Conservation (phyloP, 116 monocot species). For the Dioscorea cayenensis region DNA sequence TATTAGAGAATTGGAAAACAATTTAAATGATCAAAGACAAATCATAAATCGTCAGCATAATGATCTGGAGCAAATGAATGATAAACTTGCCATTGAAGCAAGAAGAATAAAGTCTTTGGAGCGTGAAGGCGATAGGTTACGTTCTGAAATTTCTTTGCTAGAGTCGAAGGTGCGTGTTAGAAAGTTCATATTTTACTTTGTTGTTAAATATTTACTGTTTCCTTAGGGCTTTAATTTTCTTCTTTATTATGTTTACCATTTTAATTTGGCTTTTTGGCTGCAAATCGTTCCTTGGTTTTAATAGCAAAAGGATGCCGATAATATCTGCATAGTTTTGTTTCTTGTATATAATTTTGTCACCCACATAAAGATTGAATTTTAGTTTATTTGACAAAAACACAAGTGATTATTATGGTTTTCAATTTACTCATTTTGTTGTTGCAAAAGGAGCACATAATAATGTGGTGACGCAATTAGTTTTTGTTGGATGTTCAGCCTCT, state of each 20-base stretch:
- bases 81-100: constrained; percentile 55
- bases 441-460: too few relatives aligned
- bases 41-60: constrained; percentile 52
- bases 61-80: constrained; percentile 63
- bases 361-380: too few relatives aligned
- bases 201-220: too few relatives aligned
- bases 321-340: too few relatives aligned
- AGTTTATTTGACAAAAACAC: too few relatives aligned
- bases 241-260: background rate
- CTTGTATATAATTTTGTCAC: too few relatives aligned
- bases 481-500: too few relatives aligned
- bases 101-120: constrained; percentile 75
- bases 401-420: too few relatives aligned
- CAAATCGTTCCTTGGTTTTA: too few relatives aligned
- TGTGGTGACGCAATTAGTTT: too few relatives aligned
- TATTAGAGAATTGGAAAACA: constrained; percentile 60
- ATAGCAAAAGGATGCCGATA: too few relatives aligned
- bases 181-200: background rate
- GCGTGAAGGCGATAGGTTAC: constrained; percentile 81
- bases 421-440: too few relatives aligned
- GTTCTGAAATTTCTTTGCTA: constrained; percentile 70
- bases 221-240: background rate
- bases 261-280: background rate
- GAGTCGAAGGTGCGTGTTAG: constrained; percentile 69
- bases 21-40: constrained; percentile 62